Base-by-base conservation (phyloP, 2,329 filamentous ascomycete genomes). In the Clonostachys solani region DNA sequence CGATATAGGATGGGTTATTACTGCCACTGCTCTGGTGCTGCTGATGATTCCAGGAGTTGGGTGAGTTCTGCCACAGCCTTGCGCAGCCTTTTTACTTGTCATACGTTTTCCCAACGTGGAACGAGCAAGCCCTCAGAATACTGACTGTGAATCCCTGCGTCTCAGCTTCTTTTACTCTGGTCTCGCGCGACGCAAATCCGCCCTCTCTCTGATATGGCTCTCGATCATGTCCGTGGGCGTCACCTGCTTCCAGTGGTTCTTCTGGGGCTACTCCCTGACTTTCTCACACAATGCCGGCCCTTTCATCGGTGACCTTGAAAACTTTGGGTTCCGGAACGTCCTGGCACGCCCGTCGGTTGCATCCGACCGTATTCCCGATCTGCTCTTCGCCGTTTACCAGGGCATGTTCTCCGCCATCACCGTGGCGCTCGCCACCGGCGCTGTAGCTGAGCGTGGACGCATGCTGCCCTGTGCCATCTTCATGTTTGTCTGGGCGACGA, bases 1-100 rank as follows among this genome's bases (percentile, higher is more conserved):
- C 61, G 89, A 95, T 71, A 87, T 95, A 54, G 86, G 83, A 47
- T 95, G 87, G 87, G 83, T 95, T 69, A 82, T 95, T 56, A 86
- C 82, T 17, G 77, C 87, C 29, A 91, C 89, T 2, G 90, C 89
- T 7, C 77, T 96, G 46, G 90, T 95, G 45, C 72, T 95, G 57
- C 81, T 96, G 57, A 95, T 95, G 91, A 90, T 95, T 70, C 91
- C 91, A 3, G 91, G 91, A 56, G 89, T 95, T 57, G 91, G 89
- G 60, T 79, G 67, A 63, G 75, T 68, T 50, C 41, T 47, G 45
- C 40, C 16, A 37, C n/a, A 17, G 16, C 34, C n/a, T 45, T 19
- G 36, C 36, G 36, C 36, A 38, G 15, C 2, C 36, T n/a, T 18
- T 9, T 7, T 18, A 5, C 36, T 8, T 18, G 15, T n/a, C 12